Evolutionary conservation across 495 filamentous ascomycete genomes (phyloP).

Genomic region (Parachaetomium inaequale): DNA sequence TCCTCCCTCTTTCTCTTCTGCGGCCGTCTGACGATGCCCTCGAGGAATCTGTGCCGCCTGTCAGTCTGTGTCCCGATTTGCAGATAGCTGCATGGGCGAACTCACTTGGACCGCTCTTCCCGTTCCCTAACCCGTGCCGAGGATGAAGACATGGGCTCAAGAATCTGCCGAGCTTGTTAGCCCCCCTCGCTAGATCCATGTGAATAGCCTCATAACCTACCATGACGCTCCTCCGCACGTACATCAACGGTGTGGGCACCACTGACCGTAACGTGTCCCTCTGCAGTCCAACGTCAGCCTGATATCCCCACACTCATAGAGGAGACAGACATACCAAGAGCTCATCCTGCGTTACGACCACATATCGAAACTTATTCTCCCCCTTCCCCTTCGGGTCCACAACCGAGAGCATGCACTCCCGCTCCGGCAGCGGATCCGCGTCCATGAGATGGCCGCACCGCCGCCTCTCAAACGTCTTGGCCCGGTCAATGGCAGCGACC

Average conservation of each 20-base stretch:
- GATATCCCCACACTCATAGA: not conserved
- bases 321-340: constrained; percentile 22
- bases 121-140: constrained; percentile 60
- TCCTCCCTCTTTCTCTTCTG: constrained; percentile 54
- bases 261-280: constrained; percentile 31
- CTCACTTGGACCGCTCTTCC: constrained; percentile 73
- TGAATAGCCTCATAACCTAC: constrained; percentile 37
- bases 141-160: constrained; percentile 77
- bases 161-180: constrained; percentile 20
- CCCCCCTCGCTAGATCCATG: not conserved
- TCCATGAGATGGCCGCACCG: constrained; percentile 87
- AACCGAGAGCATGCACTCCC: constrained; percentile 73
- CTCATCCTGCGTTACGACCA: constrained; percentile 72
- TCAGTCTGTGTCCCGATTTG: constrained; percentile 3
- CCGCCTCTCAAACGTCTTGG: constrained; percentile 74
- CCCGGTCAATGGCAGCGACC: constrained; percentile 58
- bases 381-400: constrained; percentile 67
- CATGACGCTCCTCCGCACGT: constrained; percentile 83
- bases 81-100: constrained; percentile 18
- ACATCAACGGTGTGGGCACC: constrained; percentile 54
- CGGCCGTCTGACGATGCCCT: constrained; percentile 27
- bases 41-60: constrained; percentile 25
- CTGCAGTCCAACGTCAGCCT: constrained; percentile 19
- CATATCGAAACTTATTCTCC: constrained; percentile 86
- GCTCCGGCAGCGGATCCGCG: constrained; percentile 66